Conservation (phyloP, 2,329 filamentous ascomycete species). For the Xylariomycetidae sp. region DNA sequence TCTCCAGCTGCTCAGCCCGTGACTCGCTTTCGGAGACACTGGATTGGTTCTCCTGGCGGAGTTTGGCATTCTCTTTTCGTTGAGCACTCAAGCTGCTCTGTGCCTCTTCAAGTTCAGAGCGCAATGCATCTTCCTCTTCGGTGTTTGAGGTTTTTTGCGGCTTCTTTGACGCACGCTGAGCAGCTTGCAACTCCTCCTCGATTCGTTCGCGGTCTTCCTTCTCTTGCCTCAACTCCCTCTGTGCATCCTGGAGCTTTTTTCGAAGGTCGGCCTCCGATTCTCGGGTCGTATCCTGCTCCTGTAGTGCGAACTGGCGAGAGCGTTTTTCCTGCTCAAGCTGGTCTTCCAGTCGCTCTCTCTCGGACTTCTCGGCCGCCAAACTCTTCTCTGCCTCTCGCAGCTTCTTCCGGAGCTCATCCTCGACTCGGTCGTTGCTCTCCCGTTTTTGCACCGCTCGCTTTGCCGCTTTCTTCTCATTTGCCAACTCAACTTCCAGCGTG, state of each 20-base stretch:
- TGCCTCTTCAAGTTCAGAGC: slow-evolving; percentile 23
- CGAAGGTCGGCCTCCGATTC: slow-evolving; percentile 26
- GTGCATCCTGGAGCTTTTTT: slow-evolving; percentile 26
- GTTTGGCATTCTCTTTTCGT: slow-evolving; percentile 40
- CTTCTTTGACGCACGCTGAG: slow-evolving; percentile 24
- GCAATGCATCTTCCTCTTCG: slow-evolving; percentile 22
- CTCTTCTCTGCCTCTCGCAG: slow-evolving; percentile 28
- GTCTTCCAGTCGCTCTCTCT: slow-evolving; percentile 26
- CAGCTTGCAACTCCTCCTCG: slow-evolving; percentile 28
- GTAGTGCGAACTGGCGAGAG: slow-evolving; percentile 21
- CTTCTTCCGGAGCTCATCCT: slow-evolving; percentile 39
- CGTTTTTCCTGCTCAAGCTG: slow-evolving; percentile 27
- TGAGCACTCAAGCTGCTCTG: slow-evolving; percentile 30
- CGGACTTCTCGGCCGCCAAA: slow-evolving; percentile 23
- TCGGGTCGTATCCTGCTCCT: slow-evolving; percentile 26
- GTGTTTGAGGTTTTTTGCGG: slow-evolving; percentile 17
- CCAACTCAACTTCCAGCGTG: slow-evolving; percentile 72
- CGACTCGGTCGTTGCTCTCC: slow-evolving; percentile 34
- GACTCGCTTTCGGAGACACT: slow-evolving; percentile 55
- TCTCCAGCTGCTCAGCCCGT: slow-evolving; percentile 60
- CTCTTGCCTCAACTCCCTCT: slow-evolving; percentile 24
- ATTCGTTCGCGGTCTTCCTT: slow-evolving; percentile 27
- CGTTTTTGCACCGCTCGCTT: slow-evolving; percentile 47
- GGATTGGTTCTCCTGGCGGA: slow-evolving; percentile 42
- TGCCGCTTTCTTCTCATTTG: slow-evolving; percentile 69